phyloP scores from a whole-genome alignment of 192 early-diverging fungal species.

The Dispira simplex region DNA sequence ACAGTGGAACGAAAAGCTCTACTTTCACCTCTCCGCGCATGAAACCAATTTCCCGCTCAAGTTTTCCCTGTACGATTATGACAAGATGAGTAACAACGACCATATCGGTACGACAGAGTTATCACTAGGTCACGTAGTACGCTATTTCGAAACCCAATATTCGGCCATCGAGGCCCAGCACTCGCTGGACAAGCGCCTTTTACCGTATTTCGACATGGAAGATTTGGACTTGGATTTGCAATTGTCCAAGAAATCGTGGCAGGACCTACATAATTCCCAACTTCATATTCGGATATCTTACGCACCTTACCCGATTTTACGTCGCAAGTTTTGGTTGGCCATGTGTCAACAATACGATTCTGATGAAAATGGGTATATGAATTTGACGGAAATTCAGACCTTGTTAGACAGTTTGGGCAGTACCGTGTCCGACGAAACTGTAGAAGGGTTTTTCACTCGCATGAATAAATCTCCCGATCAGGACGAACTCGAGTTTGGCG shows the following conservation, averaged over 20 bases:
- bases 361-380: constrained; percentile 42
- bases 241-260: constrained; percentile 19
- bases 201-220: constrained; percentile 23
- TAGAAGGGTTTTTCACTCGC: constrained; percentile 36
- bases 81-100: constrained; percentile 53
- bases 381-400: constrained; percentile 40
- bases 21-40: constrained; percentile 31
- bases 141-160: constrained; percentile 16
- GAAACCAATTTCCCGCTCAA: constrained; percentile 29
- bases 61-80: constrained; percentile 57
- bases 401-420: constrained; percentile 58
- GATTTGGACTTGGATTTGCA: constrained; percentile 21
- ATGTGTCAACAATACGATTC: constrained; percentile 42
- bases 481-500: constrained; percentile 49
- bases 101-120: constrained; percentile 34
- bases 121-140: constrained; percentile 32
- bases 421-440: constrained; percentile 42
- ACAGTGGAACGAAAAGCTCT: constrained; percentile 57
- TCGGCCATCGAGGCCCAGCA: not conserved
- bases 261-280: constrained; percentile 23
- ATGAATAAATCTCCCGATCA: constrained; percentile 27
- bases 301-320: constrained; percentile 42
- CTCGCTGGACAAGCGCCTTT: not conserved
- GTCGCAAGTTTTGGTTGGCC: constrained; percentile 55
- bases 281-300: constrained; percentile 42